Evolutionary conservation across 495 filamentous ascomycete genomes (phyloP), one percentile per base, ranked within the genome.

Genomic region (Cercophora samala): DNA sequence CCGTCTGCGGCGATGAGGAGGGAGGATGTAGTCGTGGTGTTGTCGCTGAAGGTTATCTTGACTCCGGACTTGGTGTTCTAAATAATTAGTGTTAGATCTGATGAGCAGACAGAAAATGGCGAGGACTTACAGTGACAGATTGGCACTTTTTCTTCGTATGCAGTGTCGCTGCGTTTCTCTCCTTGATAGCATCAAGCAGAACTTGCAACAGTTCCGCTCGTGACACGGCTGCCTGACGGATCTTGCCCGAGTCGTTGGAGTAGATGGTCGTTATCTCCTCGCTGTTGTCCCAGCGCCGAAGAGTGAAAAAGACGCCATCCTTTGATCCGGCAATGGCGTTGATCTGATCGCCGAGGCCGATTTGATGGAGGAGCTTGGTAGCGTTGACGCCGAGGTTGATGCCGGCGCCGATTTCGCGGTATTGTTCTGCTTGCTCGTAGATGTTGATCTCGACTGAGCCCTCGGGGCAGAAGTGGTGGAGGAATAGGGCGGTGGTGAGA

Each of bases 1-100:
- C 85, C 85, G 68, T 87, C 85, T 68, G 82, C 84, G n/a, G 81
- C 85, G 62, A 88, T 82, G 11, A 86, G 79, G 4, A 79, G 62
- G 53, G 77, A 70, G 0, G 75, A 74, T 1, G 51, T 26, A 1
- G 70, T 67, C 0, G 69, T n/a, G 9, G 71, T 73, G 3, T 69
- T 72, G 58, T 79, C 77, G 17, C 66, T 69, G 25, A 79, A 78
- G 13, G 59, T 55, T 3, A 79, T 66, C 61, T 67, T 60, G n/a
- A 69, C 68, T 2, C 24, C 37, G 8, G 37, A 46, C 13, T 46
- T 46, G 6, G 15, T 11, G 5, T 46, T 46, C 37, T 46, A 17
- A 9, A 9, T 2, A 17, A 9, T 5, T 2, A 9, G 13, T 29
- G 37, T 46, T 18, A 46, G 37, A 46, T 46, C 6, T 11, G 5